Base-by-base conservation (phyloP, 2,329 filamentous ascomycete species). In the Neospermospora avenae region DNA sequence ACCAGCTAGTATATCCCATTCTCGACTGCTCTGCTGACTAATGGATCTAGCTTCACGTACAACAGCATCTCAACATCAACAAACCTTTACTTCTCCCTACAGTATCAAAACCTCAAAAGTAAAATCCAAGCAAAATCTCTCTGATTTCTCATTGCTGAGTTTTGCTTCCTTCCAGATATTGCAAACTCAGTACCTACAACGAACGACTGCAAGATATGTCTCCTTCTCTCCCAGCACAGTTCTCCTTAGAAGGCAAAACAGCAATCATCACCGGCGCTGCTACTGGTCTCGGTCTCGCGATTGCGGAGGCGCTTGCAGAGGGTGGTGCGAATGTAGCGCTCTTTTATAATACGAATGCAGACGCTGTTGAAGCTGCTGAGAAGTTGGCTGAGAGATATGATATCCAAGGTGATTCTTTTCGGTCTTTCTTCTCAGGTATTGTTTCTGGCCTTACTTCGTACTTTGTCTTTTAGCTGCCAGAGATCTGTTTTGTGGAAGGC, bases 231-330 rank as follows among this genome's bases (percentile, higher is more conserved):
- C 2, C 25, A 5, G 7, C 7, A 10, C 44, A 77, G 73, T 80
- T 80, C 65, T 78, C 77, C 2, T 70, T 80, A n/a, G 71, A 75
- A 66, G 77, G 77, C 20, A 74, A 77, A 42, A 78, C 75, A 4
- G 77, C 77, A 8, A 69, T 79, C 14, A 73, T 80, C 4, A 80
- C 78, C 1, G 78, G 78, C 20, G 78, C 77, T n/a, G 75, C 76
- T 8, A 70, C 75, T 53, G 78, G 78, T 5, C 76, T 75, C 54
- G 78, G 78, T 7, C 73, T 79, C 2, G 74, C 75, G 6, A 77
- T 79, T 60, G 77, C 75, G 3, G 66, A 75, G 56, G 77, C 75
- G 1, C 73, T 79, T 0, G 77, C 77, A 18, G 77, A 79, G 68
- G 77, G 75, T 18, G 77, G 77, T 1, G 77, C 77, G 7, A 69